These are phyloP conservation scores for Ustilago xerochloae DNA, from an alignment of 1,284 basidiomycete species.

Conservation along the genomic window DNA sequence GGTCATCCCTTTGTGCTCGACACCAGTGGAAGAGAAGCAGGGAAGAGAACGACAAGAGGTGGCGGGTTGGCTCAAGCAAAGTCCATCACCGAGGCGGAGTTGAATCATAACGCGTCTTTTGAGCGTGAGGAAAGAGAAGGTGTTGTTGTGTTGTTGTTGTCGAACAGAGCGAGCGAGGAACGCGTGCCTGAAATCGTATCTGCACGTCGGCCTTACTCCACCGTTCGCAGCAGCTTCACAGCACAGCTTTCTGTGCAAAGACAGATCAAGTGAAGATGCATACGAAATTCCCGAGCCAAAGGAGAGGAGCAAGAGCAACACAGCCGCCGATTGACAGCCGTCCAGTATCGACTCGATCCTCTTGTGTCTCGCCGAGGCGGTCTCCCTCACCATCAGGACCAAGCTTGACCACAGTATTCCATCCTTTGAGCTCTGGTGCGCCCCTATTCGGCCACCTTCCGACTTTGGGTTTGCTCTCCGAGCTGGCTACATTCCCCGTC, in stretches of 20 bases:
- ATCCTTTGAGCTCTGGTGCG: not conserved
- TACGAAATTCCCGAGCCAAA: slow-evolving; percentile 26
- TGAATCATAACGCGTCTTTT: slow-evolving; percentile 7
- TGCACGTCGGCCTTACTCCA: slow-evolving; percentile 33
- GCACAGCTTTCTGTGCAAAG: not conserved
- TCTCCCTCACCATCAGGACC: not conserved
- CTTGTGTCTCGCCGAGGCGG: not conserved
- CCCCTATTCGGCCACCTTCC: not conserved
- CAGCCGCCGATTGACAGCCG: slow-evolving; percentile 14
- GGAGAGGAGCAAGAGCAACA: not conserved
- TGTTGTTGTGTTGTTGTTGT: slow-evolving; percentile 14
- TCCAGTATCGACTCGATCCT: slow-evolving; percentile 1
- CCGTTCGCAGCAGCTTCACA: not conserved
- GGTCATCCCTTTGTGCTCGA: not conserved
- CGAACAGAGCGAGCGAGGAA: not conserved
- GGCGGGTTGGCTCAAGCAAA: slow-evolving; percentile 22
- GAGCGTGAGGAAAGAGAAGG: not conserved
- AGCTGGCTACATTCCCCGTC: not conserved
- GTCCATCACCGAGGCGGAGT: slow-evolving; percentile 47
- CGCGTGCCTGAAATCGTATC: slow-evolving; percentile 6
- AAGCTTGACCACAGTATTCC: not conserved
- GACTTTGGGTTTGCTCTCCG: not conserved
- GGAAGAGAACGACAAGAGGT: not conserved
- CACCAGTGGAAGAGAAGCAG: not conserved
- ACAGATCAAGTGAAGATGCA: slow-evolving; percentile 15